Percentiles rank a stretch among this genome's conserved stretches.
Evolutionary conservation across 176 grass and related monocot genomes (phyloP).

Genomic region (Oryza glaberrima): DNA sequence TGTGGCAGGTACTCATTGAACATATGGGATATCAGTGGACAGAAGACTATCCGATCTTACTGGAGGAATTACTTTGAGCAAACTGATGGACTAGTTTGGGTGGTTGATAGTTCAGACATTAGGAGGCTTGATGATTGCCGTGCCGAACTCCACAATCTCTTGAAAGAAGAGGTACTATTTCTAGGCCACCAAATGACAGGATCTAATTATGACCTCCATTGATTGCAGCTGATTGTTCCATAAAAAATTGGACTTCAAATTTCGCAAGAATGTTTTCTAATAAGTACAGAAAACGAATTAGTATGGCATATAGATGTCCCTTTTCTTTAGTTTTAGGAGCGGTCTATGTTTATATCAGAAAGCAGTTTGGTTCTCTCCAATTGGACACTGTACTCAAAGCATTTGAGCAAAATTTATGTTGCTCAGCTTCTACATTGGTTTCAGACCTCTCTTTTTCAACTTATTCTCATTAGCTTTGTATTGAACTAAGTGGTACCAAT

Average conservation of each 20-base stretch:
- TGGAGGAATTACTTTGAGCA: constrained; percentile 99
- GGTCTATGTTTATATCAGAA: background rate
- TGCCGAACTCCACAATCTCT: constrained; percentile 88
- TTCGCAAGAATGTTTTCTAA: background rate
- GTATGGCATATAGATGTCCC: background rate
- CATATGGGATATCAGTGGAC: constrained; percentile 91
- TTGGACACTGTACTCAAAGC: background rate
- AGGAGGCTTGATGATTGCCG: constrained; percentile 78
- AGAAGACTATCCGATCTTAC: constrained; percentile 89
- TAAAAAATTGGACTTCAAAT: no score
- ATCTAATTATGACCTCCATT: background rate
- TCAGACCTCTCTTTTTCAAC: background rate
- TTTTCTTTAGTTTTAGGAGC: background rate
- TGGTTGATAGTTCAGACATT: constrained; percentile 87
- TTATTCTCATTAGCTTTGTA: background rate
- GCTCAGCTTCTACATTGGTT: background rate
- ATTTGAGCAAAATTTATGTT: background rate
- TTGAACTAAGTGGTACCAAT: background rate
- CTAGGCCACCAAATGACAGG: background rate
- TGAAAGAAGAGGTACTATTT: constrained; percentile 86
- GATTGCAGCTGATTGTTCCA: background rate
- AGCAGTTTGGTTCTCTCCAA: background rate
- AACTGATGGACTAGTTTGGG: constrained; percentile 85
- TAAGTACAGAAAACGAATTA: background rate
- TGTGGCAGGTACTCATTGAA: constrained; percentile 77